A percentile compares a stretch with the other conserved stretches of the same genome.
phyloP scores from a whole-genome alignment of 1,284 basidiomycete species.

The Boletellus deceptivus region DNA sequence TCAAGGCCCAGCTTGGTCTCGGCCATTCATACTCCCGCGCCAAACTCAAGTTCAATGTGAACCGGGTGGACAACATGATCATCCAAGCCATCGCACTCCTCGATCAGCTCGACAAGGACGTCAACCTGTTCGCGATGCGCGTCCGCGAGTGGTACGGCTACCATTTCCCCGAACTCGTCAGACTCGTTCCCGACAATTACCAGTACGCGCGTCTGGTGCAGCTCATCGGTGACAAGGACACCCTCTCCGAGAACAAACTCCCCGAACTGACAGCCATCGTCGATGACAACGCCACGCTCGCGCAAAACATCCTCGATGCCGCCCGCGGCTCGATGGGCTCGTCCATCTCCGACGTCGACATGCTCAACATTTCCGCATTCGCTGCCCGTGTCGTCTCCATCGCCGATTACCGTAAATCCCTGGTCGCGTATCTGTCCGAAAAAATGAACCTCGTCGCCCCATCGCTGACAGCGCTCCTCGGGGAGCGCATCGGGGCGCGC shows the following conservation, averaged over 20 bases:
- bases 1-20: slow-evolving; percentile 92
- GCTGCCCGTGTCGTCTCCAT: slow-evolving; percentile 90
- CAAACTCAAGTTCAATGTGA: slow-evolving; percentile 99
- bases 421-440: slow-evolving; percentile 88
- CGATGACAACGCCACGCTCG: slow-evolving; percentile 84
- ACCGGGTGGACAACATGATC: slow-evolving; percentile 99
- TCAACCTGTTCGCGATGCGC: slow-evolving; percentile 98
- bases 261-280: slow-evolving; percentile 81
- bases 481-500: slow-evolving; percentile 93
- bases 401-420: slow-evolving; percentile 90
- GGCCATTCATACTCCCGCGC: slow-evolving; percentile 98
- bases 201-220: slow-evolving; percentile 88
- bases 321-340: slow-evolving; percentile 95
- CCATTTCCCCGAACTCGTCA: slow-evolving; percentile 98
- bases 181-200: slow-evolving; percentile 93
- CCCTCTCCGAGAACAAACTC: slow-evolving; percentile 71
- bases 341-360: slow-evolving; percentile 89
- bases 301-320: slow-evolving; percentile 94
- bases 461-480: slow-evolving; percentile 90
- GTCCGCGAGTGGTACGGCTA: slow-evolving; percentile 99
- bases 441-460: slow-evolving; percentile 99
- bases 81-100: slow-evolving; percentile 98
- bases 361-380: slow-evolving; percentile 95
- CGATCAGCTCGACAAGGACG: slow-evolving; percentile 99
- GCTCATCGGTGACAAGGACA: slow-evolving; percentile 91